Evolutionary conservation across 2,329 filamentous ascomycete genomes (phyloP), one percentile per base, ranked within the genome.

Genomic region (Sarocladium brachiariae): DNA sequence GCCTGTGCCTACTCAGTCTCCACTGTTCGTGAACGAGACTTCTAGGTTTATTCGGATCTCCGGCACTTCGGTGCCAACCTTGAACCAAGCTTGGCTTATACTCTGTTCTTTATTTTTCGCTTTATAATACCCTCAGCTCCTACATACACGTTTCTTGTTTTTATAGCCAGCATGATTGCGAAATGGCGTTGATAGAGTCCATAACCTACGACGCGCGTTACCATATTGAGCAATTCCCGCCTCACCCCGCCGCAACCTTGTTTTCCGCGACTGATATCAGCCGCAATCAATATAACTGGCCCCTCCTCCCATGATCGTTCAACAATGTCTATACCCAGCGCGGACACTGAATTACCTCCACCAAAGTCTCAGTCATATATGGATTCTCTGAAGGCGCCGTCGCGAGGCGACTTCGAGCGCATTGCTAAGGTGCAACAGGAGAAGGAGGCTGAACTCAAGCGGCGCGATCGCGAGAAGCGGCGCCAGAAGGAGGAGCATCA

Each of bases 351-450:
- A 7, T 19, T 49, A 3, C 46, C 46, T 10, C 30, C 53, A 35
- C 50, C 55, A 47, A 65, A 63, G 51, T 59, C 61, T 46, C 68
- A 70, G 55, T 63, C 69, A 53, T 80, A 80, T 58, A 67, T 80
- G 63, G 74, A 76, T 51, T 73, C 74, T 9, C 63, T 79, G 10
- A 64, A 72, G 18, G 67, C 71, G 38, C 76, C 76, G 2, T 73
- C 74, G 1, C 56, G 55, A 24, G 64, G 72, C 25, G 68, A 74
- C 51, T 74, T 80, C 30, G 63, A 70, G 53, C 69, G 69, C 52
- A 78, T 83, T 45, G 65, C 70, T 30, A 63, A 64, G 18, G 63
- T 77, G 7, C 79, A 83, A 57, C 64, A 74, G 46, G 56, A 69
- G 45, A 71, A 68, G 34, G 74, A 77, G 57, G 62, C 67, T 18